Base-by-base conservation (phyloP, 495 filamentous ascomycete species). In the Tricharina praecox region DNA sequence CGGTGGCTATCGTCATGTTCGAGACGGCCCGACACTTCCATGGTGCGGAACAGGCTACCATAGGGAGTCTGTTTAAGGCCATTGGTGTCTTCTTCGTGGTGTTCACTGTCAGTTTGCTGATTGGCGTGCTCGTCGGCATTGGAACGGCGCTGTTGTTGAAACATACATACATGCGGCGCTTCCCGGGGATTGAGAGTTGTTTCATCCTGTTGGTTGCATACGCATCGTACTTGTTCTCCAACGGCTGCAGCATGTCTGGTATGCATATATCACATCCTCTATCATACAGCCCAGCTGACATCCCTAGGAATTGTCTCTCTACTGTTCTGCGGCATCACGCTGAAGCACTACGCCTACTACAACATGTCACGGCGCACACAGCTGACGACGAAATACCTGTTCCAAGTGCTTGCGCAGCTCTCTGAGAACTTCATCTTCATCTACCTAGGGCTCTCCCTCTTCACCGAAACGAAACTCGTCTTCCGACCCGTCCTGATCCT, bases 341-440 rank as follows among this genome's bases (percentile, higher is more conserved):
- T 97, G 26, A 97, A 97, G 63, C 90, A 97, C 62, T 96, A 97
- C 58, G 90, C 90, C 34, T 97, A 97, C 68, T 95, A 94, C 69
- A 97, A 97, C 67, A 97, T 97, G 90, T 97, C 90, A 23, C 79
- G 90, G 35, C 80, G 90, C 35, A 94, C 92, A 18, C 90, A 97
- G 60, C 74, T 97, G 55, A 95, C 90, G 15, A 97, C 92, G 45
- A 97, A 97, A 63, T 97, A 93, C 66, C 73, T 94, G 21, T 97
- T 97, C 68, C 82, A 90, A 64, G 79, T 94, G 41, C 77, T 92
- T 49, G 83, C 92, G 3, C 92, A 96, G 63, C 68, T 97, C 30
- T 90, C 87, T 0, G 90, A 97, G 67, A 97, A 97, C 64, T 97
- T 97, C 53, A 97, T 97, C 58, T 97, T 97, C 68, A 97, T 97